Conservation (phyloP, 495 filamentous ascomycete genomes). For the Bombardia bombarda region DNA sequence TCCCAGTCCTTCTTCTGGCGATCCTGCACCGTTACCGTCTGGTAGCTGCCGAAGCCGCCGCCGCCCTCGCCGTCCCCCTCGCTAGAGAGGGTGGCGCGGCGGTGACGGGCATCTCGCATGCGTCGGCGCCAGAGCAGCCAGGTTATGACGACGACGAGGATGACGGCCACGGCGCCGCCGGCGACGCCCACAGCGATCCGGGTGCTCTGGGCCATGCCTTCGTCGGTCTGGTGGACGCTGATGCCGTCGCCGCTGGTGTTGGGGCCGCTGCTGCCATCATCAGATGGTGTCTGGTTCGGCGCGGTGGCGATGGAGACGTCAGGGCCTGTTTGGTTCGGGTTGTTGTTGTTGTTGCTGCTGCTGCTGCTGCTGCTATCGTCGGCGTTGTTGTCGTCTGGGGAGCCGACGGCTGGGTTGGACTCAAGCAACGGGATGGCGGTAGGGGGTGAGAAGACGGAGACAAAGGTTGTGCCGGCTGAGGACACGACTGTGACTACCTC, state of each 20-base stretch:
- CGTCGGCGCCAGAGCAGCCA: slow-evolving; percentile 13
- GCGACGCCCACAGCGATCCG: slow-evolving; percentile 17
- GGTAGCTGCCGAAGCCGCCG: not conserved
- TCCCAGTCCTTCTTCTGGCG: slow-evolving; percentile 19
- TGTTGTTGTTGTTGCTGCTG: not conserved
- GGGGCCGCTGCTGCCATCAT: no score
- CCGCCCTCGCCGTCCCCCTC: not conserved
- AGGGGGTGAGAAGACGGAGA: slow-evolving; percentile 13
- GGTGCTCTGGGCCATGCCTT: slow-evolving; percentile 5
- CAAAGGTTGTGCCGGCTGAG: slow-evolving; percentile 8
- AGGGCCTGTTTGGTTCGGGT: not conserved
- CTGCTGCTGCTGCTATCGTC: not conserved
- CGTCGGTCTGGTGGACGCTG: not conserved
- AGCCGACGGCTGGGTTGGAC: not conserved
- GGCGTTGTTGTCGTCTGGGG: not conserved
- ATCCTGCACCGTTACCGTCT: slow-evolving; percentile 4
- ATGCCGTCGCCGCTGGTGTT: not conserved
- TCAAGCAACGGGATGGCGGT: slow-evolving; percentile 3
- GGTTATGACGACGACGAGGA: not conserved
- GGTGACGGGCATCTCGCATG: slow-evolving; percentile 5
- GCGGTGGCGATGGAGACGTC: not conserved
- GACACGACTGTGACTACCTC: slow-evolving; percentile 1
- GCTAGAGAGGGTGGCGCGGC: no score
- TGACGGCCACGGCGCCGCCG: slow-evolving; percentile 9
- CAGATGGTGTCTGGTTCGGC: no score